A percentile compares a stretch with the other conserved stretches of the same genome.
phyloP scores from a whole-genome alignment of 2,329 filamentous ascomycete genomes.

The Fusarium euwallaceae region DNA sequence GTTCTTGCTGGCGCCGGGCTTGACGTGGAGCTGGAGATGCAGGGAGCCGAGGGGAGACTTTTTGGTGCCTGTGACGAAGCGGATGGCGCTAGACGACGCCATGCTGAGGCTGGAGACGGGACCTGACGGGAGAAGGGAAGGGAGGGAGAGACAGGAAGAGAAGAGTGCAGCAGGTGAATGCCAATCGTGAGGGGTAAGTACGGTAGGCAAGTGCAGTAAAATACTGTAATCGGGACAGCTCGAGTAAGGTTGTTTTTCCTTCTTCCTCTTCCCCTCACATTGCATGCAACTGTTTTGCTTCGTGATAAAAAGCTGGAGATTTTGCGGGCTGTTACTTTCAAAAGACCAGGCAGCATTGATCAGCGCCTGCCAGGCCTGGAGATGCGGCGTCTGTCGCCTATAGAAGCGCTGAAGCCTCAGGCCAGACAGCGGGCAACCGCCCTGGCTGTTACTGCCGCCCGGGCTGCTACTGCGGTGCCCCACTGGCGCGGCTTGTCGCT shows the following conservation, averaged over 20 bases:
- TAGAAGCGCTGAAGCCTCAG: conserved; percentile 45
- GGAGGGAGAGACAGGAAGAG: not conserved
- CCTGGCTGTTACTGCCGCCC: not conserved
- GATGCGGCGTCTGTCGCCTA: conserved; percentile 43
- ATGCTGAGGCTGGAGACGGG: conserved; percentile 30
- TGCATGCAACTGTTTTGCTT: conserved; percentile 2
- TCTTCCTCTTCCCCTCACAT: conserved; percentile 5
- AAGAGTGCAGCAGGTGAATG: conserved; percentile 26
- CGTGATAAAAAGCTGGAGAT: not conserved
- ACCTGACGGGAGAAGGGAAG: not conserved
- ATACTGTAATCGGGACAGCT: not conserved
- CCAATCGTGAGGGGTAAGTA: conserved; percentile 38
- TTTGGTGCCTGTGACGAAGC: conserved; percentile 62
- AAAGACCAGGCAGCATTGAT: not conserved
- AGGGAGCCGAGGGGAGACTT: conserved; percentile 62
- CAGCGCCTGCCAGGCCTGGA: conserved; percentile 7
- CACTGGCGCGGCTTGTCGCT: conserved; percentile 27
- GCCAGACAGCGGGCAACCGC: conserved; percentile 12
- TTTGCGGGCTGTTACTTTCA: not conserved
- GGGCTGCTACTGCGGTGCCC: conserved; percentile 9
- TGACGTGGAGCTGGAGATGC: conserved; percentile 75
- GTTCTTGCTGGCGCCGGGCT: conserved; percentile 72
- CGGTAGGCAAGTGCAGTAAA: not conserved
- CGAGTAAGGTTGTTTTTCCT: not conserved
- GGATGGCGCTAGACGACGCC: conserved; percentile 54